Conservation (phyloP, 345 rosid genomes). For the Arabidopsis thaliana region DNA sequence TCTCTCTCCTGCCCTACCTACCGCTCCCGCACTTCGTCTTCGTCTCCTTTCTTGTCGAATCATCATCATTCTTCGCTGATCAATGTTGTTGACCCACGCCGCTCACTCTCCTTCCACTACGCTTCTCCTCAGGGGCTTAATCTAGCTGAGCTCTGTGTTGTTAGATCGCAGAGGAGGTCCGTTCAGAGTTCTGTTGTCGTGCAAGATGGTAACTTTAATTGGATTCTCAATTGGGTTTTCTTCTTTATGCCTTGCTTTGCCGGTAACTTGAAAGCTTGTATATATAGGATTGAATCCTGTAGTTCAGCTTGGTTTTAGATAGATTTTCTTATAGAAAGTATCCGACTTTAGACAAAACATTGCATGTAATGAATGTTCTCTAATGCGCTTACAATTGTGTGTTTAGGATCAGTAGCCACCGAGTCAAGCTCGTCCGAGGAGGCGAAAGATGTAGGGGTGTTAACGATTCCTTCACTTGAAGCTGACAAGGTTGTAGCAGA, state of each 20-base stretch:
- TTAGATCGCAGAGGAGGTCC: slow-evolving; percentile 50
- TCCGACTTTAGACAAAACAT: not conserved
- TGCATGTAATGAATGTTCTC: not conserved
- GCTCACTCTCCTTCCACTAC: slow-evolving; percentile 49
- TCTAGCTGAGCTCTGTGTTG: slow-evolving; percentile 48
- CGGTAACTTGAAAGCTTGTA: not conserved
- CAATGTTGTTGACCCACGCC: slow-evolving; percentile 41
- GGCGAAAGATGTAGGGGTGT: slow-evolving; percentile 49
- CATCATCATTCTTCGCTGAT: slow-evolving; percentile 32
- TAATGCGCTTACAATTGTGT: slow-evolving; percentile 12
- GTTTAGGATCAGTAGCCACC: slow-evolving; percentile 62
- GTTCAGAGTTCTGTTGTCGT: slow-evolving; percentile 48
- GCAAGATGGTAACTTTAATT: slow-evolving; percentile 55
- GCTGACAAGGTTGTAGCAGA: slow-evolving; percentile 48
- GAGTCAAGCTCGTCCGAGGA: slow-evolving; percentile 42
- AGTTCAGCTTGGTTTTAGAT: not conserved
- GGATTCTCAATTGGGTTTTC: slow-evolving; percentile 18
- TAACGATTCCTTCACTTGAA: slow-evolving; percentile 50
- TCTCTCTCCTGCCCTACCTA: slow-evolving; percentile 26
- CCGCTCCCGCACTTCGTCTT: slow-evolving; percentile 35
- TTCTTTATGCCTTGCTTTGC: slow-evolving; percentile 11
- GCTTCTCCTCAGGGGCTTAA: slow-evolving; percentile 30
- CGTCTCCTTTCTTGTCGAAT: slow-evolving; percentile 28
- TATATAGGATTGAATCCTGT: slow-evolving; percentile 2
- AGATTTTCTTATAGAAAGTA: not conserved